Base-by-base conservation (phyloP, 2,329 filamentous ascomycete species). In the Colletotrichum destructivum region DNA sequence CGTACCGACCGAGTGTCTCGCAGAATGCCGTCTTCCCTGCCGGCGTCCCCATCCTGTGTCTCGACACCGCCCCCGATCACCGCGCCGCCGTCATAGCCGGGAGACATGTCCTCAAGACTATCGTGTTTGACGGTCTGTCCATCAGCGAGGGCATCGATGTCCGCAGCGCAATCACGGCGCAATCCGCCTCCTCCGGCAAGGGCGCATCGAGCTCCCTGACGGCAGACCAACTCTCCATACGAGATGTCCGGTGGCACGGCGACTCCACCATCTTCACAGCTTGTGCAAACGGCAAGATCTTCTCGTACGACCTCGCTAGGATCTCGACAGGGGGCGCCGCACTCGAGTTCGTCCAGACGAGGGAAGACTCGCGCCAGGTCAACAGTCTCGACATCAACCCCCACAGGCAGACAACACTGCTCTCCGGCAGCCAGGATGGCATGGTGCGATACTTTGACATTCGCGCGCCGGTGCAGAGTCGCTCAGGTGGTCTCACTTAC, bases 391-490 rank as follows among this genome's bases (percentile, higher is more conserved):
- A 90, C 74, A 87, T 91, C 73, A 91, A 90, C 73, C 90, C 90
- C 0, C 88, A 90, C 75, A 81, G 85, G 47, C 85, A 86, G 62
- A 87, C 86, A 9, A 89, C 85, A 81, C 79, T 92, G 13, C 82
- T 92, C 4, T 90, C 90, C 0, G 90, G 90, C 8, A 90, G 90
- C 64, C 89, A 91, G 77, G 90, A 92, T 78, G 89, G 90, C 55
- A 85, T 88, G 13, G 88, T 91, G 40, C 88, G 89, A 55, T 87
- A 88, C 73, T 91, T 91, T 71, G 90, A 92, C 75, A 85, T 89
- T 21, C 85, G 86, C 57, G 80, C 81, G 3, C 85, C 88, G 1
- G 75, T 83, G 3, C 80, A 84, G n/a, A 85, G 83, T 16, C 84
- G 87, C 15, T 85, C 82, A 2, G 86, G 87, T 12, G 82, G 82